Conservation (phyloP, 805 yeast genomes). For the Spathaspora sp. region DNA sequence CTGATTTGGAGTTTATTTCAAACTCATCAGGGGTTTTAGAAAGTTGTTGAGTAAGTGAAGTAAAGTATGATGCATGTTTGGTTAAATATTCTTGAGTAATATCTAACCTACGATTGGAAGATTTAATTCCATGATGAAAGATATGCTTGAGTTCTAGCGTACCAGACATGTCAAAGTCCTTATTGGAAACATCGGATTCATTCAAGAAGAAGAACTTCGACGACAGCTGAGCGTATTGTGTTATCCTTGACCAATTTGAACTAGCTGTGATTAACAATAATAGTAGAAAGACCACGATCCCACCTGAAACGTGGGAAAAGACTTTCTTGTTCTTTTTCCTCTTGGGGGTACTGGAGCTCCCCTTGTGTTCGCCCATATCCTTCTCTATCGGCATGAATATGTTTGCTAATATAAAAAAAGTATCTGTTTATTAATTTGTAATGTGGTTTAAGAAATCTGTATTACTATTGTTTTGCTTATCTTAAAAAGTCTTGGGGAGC, state of each 20-base stretch:
- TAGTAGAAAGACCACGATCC: background rate
- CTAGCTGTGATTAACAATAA: background rate
- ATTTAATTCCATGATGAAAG: slow-evolving; percentile 57
- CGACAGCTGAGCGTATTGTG: background rate
- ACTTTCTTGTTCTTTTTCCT: background rate
- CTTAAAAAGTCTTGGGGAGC: background rate
- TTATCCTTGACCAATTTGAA: background rate
- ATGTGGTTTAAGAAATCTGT: background rate
- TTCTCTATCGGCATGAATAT: background rate
- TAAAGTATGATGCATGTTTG: slow-evolving; percentile 7
- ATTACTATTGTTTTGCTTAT: background rate
- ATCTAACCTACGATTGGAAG: slow-evolving; percentile 44
- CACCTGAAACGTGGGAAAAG: background rate
- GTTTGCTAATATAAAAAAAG: background rate
- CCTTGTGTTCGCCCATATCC: background rate
- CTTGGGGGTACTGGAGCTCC: background rate
- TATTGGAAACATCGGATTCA: background rate
- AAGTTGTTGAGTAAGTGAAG: background rate
- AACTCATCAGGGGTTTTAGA: background rate
- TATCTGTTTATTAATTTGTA: background rate
- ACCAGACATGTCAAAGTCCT: background rate
- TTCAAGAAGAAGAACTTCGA: background rate
- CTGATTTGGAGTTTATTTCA: background rate
- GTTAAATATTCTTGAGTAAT: slow-evolving; percentile 39
- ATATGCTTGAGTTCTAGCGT: slow-evolving; percentile 47